phyloP scores from a whole-genome alignment of 331 rosid species.

The Ulmus americana region DNA sequence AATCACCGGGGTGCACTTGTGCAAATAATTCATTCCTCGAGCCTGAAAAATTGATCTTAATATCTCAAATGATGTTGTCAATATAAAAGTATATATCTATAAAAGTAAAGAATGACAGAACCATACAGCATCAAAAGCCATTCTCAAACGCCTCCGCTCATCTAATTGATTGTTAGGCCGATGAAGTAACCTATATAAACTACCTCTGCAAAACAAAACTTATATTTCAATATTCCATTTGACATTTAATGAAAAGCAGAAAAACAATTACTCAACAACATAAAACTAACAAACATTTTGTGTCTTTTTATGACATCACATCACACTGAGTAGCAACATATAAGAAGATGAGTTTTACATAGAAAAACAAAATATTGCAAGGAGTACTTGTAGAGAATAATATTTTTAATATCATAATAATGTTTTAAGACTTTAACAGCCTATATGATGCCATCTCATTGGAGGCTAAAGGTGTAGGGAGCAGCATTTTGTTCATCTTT shows the following conservation, averaged over 20 bases:
- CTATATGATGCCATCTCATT: not conserved
- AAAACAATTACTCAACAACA: constrained; percentile 1
- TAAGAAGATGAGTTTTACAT: not conserved
- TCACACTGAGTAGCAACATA: not conserved
- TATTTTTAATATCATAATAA: not conserved
- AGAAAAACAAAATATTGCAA: not conserved
- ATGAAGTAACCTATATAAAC: constrained; percentile 85
- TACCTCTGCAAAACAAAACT: constrained; percentile 65
- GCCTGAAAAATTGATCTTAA: constrained; percentile 47
- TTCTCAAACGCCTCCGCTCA: constrained; percentile 71
- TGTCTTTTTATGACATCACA: not conserved
- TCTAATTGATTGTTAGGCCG: constrained; percentile 90
- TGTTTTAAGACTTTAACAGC: not conserved
- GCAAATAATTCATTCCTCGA: constrained; percentile 98
- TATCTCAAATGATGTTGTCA: constrained; percentile 13
- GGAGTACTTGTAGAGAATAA: not conserved
- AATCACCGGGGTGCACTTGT: constrained; percentile 75
- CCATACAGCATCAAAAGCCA: constrained; percentile 89
- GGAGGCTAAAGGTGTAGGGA: not conserved
- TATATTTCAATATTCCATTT: constrained; percentile 32
- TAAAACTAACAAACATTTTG: not conserved
- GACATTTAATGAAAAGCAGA: not conserved
- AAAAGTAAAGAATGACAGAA: constrained; percentile 21
- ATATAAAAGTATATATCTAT: constrained; percentile 14
- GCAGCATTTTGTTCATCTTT: not conserved